phyloP scores from a whole-genome alignment of 2,329 filamentous ascomycete species.

The Teratosphaeriaceae sp. region DNA sequence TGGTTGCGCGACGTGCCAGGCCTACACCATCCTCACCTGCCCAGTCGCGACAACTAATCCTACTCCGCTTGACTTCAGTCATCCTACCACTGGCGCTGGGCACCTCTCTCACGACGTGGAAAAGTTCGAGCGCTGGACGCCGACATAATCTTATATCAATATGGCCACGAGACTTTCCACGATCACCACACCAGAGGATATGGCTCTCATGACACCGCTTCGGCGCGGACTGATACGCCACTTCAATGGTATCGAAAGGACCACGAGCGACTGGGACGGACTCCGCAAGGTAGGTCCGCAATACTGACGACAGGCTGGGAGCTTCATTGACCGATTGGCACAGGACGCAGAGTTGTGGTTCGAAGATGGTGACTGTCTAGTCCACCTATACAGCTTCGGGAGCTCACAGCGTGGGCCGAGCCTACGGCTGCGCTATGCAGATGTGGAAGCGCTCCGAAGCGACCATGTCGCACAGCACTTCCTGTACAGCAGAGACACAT shows the following conservation, averaged over 20 bases:
- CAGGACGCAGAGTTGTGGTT: slow-evolving; percentile 70
- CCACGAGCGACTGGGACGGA: slow-evolving; percentile 1
- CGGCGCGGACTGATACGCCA: not conserved
- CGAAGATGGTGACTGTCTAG: slow-evolving; percentile 59
- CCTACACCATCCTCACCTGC: not conserved
- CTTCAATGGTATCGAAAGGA: not conserved
- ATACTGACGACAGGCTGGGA: not conserved
- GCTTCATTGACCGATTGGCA: slow-evolving; percentile 3
- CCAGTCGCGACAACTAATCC: not conserved
- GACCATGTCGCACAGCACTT: slow-evolving; percentile 51
- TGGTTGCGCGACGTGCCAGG: not conserved
- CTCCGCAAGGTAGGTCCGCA: not conserved
- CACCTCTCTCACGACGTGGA: not conserved
- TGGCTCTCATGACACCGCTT: not conserved
- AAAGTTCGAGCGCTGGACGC: not conserved
- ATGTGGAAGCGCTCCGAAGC: slow-evolving; percentile 53
- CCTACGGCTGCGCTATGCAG: slow-evolving; percentile 57
- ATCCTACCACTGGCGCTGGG: too few species aligned
- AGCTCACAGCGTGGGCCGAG: slow-evolving; percentile 60
- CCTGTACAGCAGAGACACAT: slow-evolving; percentile 19
- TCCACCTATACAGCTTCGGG: slow-evolving; percentile 62
- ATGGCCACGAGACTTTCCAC: not conserved
- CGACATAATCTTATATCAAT: not conserved
- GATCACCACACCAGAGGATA: not conserved
- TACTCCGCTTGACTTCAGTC: not conserved